Conservation (phyloP, 768 basidiomycete genomes). For the Terana coerulea region DNA sequence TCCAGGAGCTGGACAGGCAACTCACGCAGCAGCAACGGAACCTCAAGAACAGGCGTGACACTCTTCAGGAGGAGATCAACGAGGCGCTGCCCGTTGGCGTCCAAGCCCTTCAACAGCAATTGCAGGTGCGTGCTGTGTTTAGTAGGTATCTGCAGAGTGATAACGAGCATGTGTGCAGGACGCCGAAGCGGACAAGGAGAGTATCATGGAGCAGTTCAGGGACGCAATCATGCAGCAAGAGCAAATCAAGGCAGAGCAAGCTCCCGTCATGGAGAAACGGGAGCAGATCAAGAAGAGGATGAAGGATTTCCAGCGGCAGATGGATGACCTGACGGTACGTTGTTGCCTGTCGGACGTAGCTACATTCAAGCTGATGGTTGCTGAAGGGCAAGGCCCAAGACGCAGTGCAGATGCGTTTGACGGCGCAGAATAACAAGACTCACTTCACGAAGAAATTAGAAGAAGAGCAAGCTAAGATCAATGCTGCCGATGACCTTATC, state of each 20-base stretch:
- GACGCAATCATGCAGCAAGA: slow-evolving; percentile 42
- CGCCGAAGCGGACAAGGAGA: slow-evolving; percentile 47
- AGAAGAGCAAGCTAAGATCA: slow-evolving; percentile 44
- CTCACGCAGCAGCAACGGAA: slow-evolving; percentile 8
- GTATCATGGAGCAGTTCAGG: slow-evolving; percentile 44
- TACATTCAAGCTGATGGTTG: slow-evolving; percentile 4
- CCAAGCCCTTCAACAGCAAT: slow-evolving; percentile 50
- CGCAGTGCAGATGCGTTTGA: slow-evolving; percentile 45
- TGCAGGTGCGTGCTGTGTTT: slow-evolving; percentile 37
- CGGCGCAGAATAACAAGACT: slow-evolving; percentile 43
- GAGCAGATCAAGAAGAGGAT: slow-evolving; percentile 47
- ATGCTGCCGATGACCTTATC: slow-evolving; percentile 40
- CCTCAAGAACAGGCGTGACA: slow-evolving; percentile 32
- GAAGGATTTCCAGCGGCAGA: slow-evolving; percentile 39
- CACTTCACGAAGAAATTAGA: slow-evolving; percentile 52
- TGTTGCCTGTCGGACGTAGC: background rate
- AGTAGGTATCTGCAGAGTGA: slow-evolving; percentile 1
- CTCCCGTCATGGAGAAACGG: slow-evolving; percentile 37
- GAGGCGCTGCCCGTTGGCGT: slow-evolving; percentile 67
- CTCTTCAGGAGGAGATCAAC: slow-evolving; percentile 57
- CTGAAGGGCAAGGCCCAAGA: slow-evolving; percentile 46
- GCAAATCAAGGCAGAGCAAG: slow-evolving; percentile 44
- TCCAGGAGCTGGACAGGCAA: background rate
- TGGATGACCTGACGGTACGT: slow-evolving; percentile 49
- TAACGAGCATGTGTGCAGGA: slow-evolving; percentile 39